Percentiles rank a stretch among this genome's conserved stretches.
phyloP scores from a whole-genome alignment of 208 protist species.

The Trypanosoma caninum region DNA sequence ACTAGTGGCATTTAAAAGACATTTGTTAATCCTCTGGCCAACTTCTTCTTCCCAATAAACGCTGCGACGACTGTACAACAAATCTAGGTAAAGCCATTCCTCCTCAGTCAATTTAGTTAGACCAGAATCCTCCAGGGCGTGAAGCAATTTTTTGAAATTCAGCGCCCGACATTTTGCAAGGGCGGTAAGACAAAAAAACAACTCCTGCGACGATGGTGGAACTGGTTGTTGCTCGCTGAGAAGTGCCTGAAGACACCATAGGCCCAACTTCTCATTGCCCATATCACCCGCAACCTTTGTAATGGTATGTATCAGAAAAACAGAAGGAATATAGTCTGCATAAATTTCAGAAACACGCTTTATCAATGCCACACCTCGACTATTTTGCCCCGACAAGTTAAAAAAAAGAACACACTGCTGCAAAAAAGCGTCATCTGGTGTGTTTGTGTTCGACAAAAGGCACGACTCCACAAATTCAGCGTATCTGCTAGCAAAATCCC shows the following conservation, averaged over 20 bases:
- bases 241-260: slow-evolving; percentile 35
- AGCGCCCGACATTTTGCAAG: slow-evolving; percentile 52
- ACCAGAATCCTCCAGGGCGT: slow-evolving; percentile 47
- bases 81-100: slow-evolving; percentile 53
- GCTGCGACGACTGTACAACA: slow-evolving; percentile 60
- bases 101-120: slow-evolving; percentile 47
- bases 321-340: slow-evolving; percentile 27
- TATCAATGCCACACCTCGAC: slow-evolving; percentile 13
- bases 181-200: slow-evolving; percentile 57
- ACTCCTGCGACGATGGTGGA: slow-evolving; percentile 38
- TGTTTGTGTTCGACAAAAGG: slow-evolving; percentile 6
- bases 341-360: slow-evolving; percentile 15
- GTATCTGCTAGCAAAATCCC: slow-evolving; percentile 29
- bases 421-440: slow-evolving; percentile 27
- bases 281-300: slow-evolving; percentile 25
- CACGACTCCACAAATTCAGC: slow-evolving; percentile 1
- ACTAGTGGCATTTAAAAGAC: slow-evolving; percentile 5
- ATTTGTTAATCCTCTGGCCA: slow-evolving; percentile 26
- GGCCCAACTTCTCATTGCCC: slow-evolving; percentile 22
- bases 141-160: slow-evolving; percentile 57
- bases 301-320: slow-evolving; percentile 14
- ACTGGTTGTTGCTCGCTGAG: slow-evolving; percentile 26
- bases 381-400: slow-evolving; percentile 21
- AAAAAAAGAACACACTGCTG: slow-evolving; percentile 22
- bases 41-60: slow-evolving; percentile 42